Base-by-base conservation (phyloP, 495 filamentous ascomycete genomes). In the Rusavskia elegans region DNA sequence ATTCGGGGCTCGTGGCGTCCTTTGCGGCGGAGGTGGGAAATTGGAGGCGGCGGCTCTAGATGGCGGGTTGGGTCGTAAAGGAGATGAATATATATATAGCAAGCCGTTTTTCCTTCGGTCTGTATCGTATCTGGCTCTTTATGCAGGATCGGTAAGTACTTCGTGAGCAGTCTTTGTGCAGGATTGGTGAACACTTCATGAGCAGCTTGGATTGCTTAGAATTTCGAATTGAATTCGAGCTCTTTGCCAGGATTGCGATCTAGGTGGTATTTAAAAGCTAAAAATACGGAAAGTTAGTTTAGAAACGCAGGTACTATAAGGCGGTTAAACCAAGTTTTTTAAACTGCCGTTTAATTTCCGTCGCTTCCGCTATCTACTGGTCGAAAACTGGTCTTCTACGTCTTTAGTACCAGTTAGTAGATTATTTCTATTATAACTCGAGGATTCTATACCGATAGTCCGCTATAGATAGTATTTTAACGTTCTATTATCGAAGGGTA, bases 171-270 rank as follows among this genome's bases (percentile, higher is more conserved):
- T n/a, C n/a, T n/a, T n/a, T n/a, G n/a, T n/a, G n/a, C n/a, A n/a
- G n/a, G n/a, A n/a, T n/a, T n/a, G n/a, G n/a, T n/a, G 25, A 96
- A 71, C 27, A 96, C 76, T 61, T 95, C 89, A 55, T 92, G 79
- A 21, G 89, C 89, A 1, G 82, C 75, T 63, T 92, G 85, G 51
- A 95, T 93, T 27, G 78, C 73, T 61, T 92, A 82, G 59, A 95
- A 95, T 60, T 83, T 84, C 19, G 85, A 69, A 53, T 80, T 86
- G 53, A 82, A 82, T 56, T 87, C 85, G 20, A 72, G 60, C 66
- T 95, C 89, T 55, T 75, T 74, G 41, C 89, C 89, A 5, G 82
- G 85, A 59, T 96, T 94, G 41, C 88, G 80, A 63, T 96, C 89
- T 7, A 89, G 89, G 61, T 96, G 89, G 58, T 81, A 93, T 59